Evolutionary conservation across 192 early-diverging fungal species (phyloP).

Genomic region (Umbelopsis vinacea): DNA sequence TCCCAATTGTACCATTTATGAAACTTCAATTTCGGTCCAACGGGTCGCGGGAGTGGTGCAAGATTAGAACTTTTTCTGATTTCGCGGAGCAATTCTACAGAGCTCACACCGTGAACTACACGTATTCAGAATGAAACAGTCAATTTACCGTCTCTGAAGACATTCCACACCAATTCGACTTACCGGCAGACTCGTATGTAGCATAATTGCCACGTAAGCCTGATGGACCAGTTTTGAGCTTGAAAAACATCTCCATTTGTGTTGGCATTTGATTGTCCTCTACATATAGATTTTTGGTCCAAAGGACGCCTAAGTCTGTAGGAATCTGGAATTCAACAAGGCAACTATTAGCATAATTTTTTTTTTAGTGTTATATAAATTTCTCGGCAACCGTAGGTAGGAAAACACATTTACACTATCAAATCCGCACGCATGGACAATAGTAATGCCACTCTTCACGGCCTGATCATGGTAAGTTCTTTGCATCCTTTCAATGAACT

Average conservation of each 20-base stretch:
- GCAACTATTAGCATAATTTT: not conserved
- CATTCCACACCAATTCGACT: not conserved
- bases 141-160: not conserved
- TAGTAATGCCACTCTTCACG: conserved; percentile 47
- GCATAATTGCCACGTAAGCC: conserved; percentile 63
- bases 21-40: conserved; percentile 53
- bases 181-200: conserved; percentile 67
- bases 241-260: conserved; percentile 66
- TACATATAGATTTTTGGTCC: conserved; percentile 55
- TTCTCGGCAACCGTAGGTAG: not conserved
- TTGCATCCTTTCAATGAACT: conserved; percentile 69
- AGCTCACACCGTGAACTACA: conserved; percentile 52
- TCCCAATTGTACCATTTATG: conserved; percentile 52
- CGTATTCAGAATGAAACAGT: not conserved
- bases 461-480: conserved; percentile 58
- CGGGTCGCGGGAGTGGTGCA: conserved; percentile 42
- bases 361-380: not conserved
- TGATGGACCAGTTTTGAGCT: conserved; percentile 46
- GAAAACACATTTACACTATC: conserved; percentile 41
- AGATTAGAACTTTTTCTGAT: conserved; percentile 48
- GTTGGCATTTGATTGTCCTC: conserved; percentile 45
- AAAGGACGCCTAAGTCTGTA: conserved; percentile 66
- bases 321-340: conserved; percentile 54
- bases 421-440: conserved; percentile 70
- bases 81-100: conserved; percentile 45